phyloP scores from a whole-genome alignment of 352 stramenopile genomes.

The Phytophthora cactorum region DNA sequence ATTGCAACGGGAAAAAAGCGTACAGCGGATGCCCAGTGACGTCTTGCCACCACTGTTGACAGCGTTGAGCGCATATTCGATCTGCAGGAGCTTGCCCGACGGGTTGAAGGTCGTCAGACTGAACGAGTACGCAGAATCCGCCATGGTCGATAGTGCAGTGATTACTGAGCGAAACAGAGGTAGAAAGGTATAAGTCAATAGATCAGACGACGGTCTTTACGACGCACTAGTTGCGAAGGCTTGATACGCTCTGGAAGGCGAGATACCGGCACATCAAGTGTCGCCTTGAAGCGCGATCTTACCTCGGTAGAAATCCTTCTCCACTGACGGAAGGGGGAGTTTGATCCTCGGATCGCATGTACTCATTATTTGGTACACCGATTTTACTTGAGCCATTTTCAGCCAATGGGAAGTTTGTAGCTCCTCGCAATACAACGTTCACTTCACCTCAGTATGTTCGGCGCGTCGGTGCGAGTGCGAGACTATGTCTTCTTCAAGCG shows the following conservation, averaged over 20 bases:
- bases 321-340: slow-evolving; percentile 32
- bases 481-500: slow-evolving; percentile 71
- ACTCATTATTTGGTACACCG: slow-evolving; percentile 20
- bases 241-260: neutral
- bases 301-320: slow-evolving; percentile 41
- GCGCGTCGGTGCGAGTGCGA: slow-evolving; percentile 38
- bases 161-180: slow-evolving; percentile 3
- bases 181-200: slow-evolving; percentile 7
- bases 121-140: slow-evolving; percentile 98
- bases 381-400: slow-evolving; percentile 2
- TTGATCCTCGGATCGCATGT: slow-evolving; percentile 28
- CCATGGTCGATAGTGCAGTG: slow-evolving; percentile 72
- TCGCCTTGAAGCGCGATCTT: slow-evolving; percentile 33
- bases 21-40: slow-evolving; percentile 97
- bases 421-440: slow-evolving; percentile 8
- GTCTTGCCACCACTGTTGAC: slow-evolving; percentile 98
- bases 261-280: slow-evolving; percentile 13
- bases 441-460: slow-evolving; percentile 29
- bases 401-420: slow-evolving; percentile 16
- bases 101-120: slow-evolving; percentile 99
- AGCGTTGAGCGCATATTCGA: slow-evolving; percentile 99
- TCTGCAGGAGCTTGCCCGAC: slow-evolving; percentile 99
- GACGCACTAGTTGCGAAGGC: neutral
- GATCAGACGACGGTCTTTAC: neutral
- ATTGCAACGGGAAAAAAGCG: slow-evolving; percentile 15